phyloP scores from a whole-genome alignment of 2,329 filamentous ascomycete genomes.

The Cytospora mali region DNA sequence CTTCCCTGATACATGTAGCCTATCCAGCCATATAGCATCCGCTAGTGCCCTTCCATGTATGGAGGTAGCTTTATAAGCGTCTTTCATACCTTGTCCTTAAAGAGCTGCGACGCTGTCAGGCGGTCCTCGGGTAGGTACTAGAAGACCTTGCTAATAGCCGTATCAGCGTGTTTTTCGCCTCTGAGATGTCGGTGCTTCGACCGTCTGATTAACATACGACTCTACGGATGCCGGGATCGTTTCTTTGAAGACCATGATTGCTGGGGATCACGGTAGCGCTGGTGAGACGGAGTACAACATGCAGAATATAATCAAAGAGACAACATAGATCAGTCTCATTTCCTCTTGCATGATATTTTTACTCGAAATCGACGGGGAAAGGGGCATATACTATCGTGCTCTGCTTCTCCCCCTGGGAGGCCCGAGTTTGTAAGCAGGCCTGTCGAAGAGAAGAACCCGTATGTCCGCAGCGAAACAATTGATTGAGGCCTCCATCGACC shows the following conservation, averaged over 20 bases:
- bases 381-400: neutral
- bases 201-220: constrained; percentile 7
- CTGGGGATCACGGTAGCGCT: neutral
- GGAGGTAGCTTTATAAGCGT: no score
- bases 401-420: constrained; percentile 2
- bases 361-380: neutral
- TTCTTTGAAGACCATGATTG: neutral
- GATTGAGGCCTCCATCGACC: neutral
- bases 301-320: neutral
- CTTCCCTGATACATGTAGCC: no score
- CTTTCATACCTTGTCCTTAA: no score
- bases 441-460: neutral
- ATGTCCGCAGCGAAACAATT: constrained; percentile 1
- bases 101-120: no score
- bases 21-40: no score
- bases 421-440: neutral
- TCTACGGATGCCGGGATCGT: neutral
- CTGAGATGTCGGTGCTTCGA: neutral
- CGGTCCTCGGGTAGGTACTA: no score
- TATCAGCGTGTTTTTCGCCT: no score
- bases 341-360: constrained; percentile 1
- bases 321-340: neutral
- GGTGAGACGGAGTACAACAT: neutral
- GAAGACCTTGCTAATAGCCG: no score
- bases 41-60: no score